Evolutionary conservation across 352 stramenopile genomes (phyloP).

Genomic region (Globisporangium parvum): DNA sequence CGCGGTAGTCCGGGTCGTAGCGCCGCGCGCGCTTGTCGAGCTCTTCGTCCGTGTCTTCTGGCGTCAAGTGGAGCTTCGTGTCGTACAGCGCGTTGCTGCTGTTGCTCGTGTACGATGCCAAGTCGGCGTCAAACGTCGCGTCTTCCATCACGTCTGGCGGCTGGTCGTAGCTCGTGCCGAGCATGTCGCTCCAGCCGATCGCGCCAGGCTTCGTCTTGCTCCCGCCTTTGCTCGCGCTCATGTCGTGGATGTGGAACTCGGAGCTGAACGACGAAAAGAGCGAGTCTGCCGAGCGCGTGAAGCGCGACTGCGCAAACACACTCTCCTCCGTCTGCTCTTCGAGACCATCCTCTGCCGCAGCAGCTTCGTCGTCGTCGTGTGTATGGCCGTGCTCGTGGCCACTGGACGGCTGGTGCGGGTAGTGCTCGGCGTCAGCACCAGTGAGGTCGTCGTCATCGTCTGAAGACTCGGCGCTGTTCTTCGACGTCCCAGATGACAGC

Average conservation of each 20-base stretch:
- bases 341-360: constrained; percentile 22
- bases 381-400: constrained; percentile 8
- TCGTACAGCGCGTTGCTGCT: constrained; percentile 26
- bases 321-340: constrained; percentile 51
- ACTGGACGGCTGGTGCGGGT: constrained; percentile 12
- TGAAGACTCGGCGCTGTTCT: constrained; percentile 13
- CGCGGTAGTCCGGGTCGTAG: constrained; percentile 24
- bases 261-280: constrained; percentile 21
- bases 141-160: constrained; percentile 5
- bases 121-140: constrained; percentile 11
- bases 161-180: constrained; percentile 6
- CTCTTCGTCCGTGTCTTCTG: constrained; percentile 29
- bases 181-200: constrained; percentile 7
- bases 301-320: constrained; percentile 48
- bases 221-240: not conserved
- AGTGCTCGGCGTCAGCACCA: constrained; percentile 13
- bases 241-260: constrained; percentile 25
- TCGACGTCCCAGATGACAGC: not conserved
- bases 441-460: constrained; percentile 24
- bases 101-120: constrained; percentile 1
- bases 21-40: constrained; percentile 29
- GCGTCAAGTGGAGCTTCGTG: constrained; percentile 20
- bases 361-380: not conserved
- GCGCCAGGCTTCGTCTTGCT: not conserved
- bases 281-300: constrained; percentile 38